Evolutionary conservation across 2,329 filamentous ascomycete genomes (phyloP), one percentile per base, ranked within the genome.

Genomic region (Malbranchea zuffiana): DNA sequence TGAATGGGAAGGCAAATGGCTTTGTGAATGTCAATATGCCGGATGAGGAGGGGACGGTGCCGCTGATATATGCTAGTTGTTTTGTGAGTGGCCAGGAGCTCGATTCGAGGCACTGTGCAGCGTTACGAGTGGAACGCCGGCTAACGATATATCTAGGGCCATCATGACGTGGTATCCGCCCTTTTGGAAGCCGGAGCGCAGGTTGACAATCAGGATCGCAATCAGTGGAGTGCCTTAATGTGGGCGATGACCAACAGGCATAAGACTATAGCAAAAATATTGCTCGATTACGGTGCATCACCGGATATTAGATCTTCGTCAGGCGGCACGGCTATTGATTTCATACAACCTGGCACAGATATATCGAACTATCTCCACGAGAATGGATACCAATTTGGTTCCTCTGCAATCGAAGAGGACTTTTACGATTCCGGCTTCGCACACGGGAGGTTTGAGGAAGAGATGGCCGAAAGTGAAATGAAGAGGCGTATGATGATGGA

Each of bases 241-340:
- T 98, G 90, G 90, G 88, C 90, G 33, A 96, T 96, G 84, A 98
- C 90, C 39, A 98, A 98, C 60, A 71, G 87, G 40, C 90, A 98
- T 62, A 96, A 96, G 62, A 79, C 78, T 32, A 98, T 98, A 48
- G 87, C 88, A 23, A 96, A 96, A 61, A 70, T 86, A 7, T 67
- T 98, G 11, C 72, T 98, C 21, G 88, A 98, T 56, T 83, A 90
- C 51, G 87, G 87, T 11, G 90, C 90, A 13, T 94, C 87, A n/a
- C 81, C 87, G 3, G 88, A 96, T 51, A 82, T 93, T 48, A 94
- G 92, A 57, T 96, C 90, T 1, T 90, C 85, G 0, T 87, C 84
- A 7, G 90, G 90, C 21, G 78, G 90, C 45, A 96, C 87, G 6
- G 90, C 90, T 2, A 86, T 94, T 50, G 88, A 98, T 56, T 98